Percentiles rank a stretch among this genome's conserved stretches.
These are phyloP conservation scores for Fusarium praegraminearum DNA, from an alignment of 2,329 filamentous ascomycete genomes.

Conservation along the genomic window DNA sequence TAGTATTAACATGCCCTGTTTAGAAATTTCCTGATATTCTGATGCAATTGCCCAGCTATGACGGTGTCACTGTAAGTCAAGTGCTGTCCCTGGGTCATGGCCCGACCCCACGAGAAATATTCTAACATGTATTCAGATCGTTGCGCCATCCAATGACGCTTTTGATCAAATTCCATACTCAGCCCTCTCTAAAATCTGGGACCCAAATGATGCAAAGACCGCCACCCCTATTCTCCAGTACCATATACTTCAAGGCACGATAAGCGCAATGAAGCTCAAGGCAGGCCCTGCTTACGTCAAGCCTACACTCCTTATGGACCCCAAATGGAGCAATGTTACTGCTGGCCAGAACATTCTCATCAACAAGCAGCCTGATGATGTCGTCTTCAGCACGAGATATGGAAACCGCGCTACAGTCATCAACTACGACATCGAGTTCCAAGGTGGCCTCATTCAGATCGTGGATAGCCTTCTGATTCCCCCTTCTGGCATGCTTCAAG, in stretches of 20 bases:
- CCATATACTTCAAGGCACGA: constrained; percentile 68
- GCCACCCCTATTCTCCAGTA: constrained; percentile 68
- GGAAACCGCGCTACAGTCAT: constrained; percentile 58
- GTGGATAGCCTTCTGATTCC: constrained; percentile 65
- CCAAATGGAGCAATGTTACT: constrained; percentile 62
- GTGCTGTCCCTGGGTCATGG: too few relatives aligned
- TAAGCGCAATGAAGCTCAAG: constrained; percentile 55
- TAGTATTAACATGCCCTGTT: background rate
- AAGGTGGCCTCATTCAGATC: constrained; percentile 64
- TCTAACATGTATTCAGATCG: constrained; percentile 54
- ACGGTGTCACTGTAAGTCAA: constrained; percentile 59
- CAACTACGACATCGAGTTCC: constrained; percentile 60
- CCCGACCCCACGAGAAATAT: background rate
- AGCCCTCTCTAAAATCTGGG: constrained; percentile 61
- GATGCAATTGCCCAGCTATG: constrained; percentile 57
- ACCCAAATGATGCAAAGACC: constrained; percentile 58
- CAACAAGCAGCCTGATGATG: constrained; percentile 57
- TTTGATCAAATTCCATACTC: constrained; percentile 67
- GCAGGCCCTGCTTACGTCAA: constrained; percentile 55
- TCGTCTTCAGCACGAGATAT: constrained; percentile 63
- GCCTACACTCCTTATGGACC: constrained; percentile 58
- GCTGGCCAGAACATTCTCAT: constrained; percentile 62
- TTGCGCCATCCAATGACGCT: constrained; percentile 69
- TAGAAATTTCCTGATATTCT: constrained; percentile 62
- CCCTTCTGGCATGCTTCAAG: constrained; percentile 61